Percentiles rank a stretch among this genome's conserved stretches.
These are phyloP conservation scores for Ascosphaera pollenicola DNA, from an alignment of 2,329 filamentous ascomycete species.

Conservation along the genomic window DNA sequence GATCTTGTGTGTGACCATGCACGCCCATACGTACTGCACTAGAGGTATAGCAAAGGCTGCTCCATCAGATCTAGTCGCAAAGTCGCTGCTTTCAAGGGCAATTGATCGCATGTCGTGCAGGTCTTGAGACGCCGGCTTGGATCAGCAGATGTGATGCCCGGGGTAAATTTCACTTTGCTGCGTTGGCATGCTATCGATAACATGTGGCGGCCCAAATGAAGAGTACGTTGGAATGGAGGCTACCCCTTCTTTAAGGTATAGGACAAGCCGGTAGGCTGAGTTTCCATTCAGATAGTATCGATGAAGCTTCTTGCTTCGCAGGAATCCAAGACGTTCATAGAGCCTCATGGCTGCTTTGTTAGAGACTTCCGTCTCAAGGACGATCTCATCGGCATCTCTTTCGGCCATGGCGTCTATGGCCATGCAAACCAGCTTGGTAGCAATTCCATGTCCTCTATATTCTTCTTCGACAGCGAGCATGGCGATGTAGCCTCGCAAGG, in stretches of 20 bases:
- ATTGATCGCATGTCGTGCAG: neutral
- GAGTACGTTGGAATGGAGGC: slow-evolving; percentile 22
- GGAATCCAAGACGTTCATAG: slow-evolving; percentile 80
- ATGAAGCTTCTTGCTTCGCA: slow-evolving; percentile 79
- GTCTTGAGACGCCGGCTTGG: neutral
- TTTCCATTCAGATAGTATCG: slow-evolving; percentile 94
- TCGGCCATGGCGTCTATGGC: slow-evolving; percentile 81
- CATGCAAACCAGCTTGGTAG: slow-evolving; percentile 66
- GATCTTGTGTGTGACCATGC: neutral
- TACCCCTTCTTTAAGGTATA: slow-evolving; percentile 48
- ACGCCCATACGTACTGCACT: too few relatives aligned
- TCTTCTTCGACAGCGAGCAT: slow-evolving; percentile 83
- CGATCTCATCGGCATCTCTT: slow-evolving; percentile 74
- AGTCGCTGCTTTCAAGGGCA: neutral
- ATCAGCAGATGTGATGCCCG: slow-evolving; percentile 1
- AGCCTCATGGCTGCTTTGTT: slow-evolving; percentile 78
- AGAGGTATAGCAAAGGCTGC: neutral
- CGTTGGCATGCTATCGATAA: slow-evolving; percentile 3
- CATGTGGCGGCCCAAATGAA: too few relatives aligned
- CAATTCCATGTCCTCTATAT: slow-evolving; percentile 68
- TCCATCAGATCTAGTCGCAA: neutral
- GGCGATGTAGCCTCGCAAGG: slow-evolving; percentile 82
- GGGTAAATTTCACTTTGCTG: slow-evolving; percentile 7
- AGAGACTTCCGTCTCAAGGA: slow-evolving; percentile 85
- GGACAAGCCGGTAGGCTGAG: slow-evolving; percentile 70